A percentile compares a stretch with the other conserved stretches of the same genome.
phyloP scores from a whole-genome alignment of 2,329 filamentous ascomycete genomes.

The Colletotrichum sp. region DNA sequence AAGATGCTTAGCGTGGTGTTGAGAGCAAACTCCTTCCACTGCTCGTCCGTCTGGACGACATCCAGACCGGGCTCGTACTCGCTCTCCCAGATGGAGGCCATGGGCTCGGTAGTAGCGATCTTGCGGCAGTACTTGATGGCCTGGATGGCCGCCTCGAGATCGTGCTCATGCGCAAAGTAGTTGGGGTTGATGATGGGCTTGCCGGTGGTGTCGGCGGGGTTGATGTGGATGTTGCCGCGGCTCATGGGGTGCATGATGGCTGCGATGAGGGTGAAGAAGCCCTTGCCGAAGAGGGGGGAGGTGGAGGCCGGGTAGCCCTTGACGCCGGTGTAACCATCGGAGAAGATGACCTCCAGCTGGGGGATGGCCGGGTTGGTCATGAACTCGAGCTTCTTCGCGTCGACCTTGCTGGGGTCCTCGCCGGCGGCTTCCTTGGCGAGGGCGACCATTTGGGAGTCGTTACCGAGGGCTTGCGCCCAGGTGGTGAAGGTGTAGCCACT shows the following conservation, averaged over 20 bases:
- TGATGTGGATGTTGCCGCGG: constrained; percentile 36
- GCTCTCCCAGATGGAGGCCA: constrained; percentile 31
- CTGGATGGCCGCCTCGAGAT: constrained; percentile 31
- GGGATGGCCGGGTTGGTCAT: constrained; percentile 40
- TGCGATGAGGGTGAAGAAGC: constrained; percentile 31
- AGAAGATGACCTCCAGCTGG: constrained; percentile 48
- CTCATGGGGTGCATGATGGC: constrained; percentile 35
- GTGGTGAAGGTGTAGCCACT: constrained; percentile 45
- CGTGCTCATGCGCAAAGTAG: constrained; percentile 27
- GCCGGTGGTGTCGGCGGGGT: constrained; percentile 33
- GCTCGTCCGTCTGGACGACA: constrained; percentile 19
- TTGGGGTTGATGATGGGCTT: constrained; percentile 38
- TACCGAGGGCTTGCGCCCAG: constrained; percentile 41
- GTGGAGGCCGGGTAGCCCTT: constrained; percentile 35
- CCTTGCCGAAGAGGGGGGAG: constrained; percentile 31
- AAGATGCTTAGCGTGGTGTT: constrained; percentile 30
- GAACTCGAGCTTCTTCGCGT: constrained; percentile 43
- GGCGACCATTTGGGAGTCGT: constrained; percentile 31
- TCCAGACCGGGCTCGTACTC: constrained; percentile 39
- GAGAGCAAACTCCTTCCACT: constrained; percentile 24
- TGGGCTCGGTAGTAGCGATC: constrained; percentile 34
- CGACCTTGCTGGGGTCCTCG: constrained; percentile 32
- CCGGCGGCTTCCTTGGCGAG: constrained; percentile 36
- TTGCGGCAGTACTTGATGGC: constrained; percentile 34
- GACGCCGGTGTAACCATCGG: constrained; percentile 47